Conservation (phyloP, 805 yeast genomes). For the Starmerella potacharoeniae region DNA sequence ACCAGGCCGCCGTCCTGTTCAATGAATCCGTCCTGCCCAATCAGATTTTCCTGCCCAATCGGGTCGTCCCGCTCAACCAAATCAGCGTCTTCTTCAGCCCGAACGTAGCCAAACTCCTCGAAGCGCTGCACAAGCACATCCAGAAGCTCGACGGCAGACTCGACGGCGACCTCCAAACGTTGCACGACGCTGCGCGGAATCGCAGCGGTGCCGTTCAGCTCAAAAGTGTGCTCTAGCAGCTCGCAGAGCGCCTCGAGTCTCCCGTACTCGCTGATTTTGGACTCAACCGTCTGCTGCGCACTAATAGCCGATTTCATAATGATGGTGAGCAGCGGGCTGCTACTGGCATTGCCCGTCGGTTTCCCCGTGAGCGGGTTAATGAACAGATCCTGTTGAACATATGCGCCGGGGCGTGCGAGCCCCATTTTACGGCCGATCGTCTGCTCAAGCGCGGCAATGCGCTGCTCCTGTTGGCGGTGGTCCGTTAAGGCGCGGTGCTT, state of each 20-base stretch:
- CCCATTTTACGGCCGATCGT: not conserved
- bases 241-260: not conserved
- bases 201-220: not conserved
- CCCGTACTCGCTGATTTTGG: not conserved
- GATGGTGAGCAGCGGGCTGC: not conserved
- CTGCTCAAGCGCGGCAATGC: not conserved
- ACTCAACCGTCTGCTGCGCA: not conserved
- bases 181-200: not conserved
- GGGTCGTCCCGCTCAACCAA: no score
- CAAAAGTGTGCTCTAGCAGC: not conserved
- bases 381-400: not conserved
- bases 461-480: slow-evolving; percentile 1
- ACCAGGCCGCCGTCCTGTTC: no score
- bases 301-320: not conserved
- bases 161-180: not conserved
- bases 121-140: not conserved
- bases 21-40: no score
- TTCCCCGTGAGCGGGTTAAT: not conserved
- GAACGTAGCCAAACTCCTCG: not conserved
- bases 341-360: not conserved
- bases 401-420: not conserved
- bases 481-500: not conserved
- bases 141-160: not conserved
- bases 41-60: no score
- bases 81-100: not conserved